Percentiles rank a stretch among this genome's conserved stretches.
phyloP scores from a whole-genome alignment of 495 filamentous ascomycete genomes.

The Podospora bellae-mahoneyi region DNA sequence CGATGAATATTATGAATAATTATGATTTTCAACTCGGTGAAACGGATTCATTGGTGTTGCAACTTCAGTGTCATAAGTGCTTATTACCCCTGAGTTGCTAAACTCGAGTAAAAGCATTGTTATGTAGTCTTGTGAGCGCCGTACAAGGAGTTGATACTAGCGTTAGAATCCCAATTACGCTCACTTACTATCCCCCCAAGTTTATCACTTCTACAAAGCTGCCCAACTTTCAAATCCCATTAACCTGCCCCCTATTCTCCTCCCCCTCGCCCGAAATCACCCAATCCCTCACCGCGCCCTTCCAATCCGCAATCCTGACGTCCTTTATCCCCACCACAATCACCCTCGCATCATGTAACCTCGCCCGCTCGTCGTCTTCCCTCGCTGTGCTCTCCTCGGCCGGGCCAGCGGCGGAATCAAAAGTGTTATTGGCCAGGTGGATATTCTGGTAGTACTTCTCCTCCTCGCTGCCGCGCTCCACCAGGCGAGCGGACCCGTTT shows the following conservation, averaged over 20 bases:
- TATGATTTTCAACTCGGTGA: no score
- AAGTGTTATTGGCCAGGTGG: conserved; percentile 92
- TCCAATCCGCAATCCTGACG: conserved; percentile 78
- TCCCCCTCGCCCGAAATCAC: conserved; percentile 48
- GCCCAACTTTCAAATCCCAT: conserved; percentile 13
- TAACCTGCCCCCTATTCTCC: conserved; percentile 32
- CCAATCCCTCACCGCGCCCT: conserved; percentile 73
- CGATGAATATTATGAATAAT: no score
- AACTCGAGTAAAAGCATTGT: no score
- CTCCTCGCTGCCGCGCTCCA: conserved; percentile 68
- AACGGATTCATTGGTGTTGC: no score
- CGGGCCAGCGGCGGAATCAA: conserved; percentile 44
- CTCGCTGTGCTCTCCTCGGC: conserved; percentile 22
- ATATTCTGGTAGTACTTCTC: conserved; percentile 74
- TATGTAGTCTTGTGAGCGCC: no score
- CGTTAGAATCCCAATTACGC: no score
- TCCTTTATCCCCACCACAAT: conserved; percentile 71
- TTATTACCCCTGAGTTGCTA: no score
- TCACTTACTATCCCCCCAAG: no score
- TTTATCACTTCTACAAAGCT: no score
- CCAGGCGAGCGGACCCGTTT: conserved; percentile 73
- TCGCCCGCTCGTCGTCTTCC: conserved; percentile 40
- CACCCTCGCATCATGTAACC: conserved; percentile 60
- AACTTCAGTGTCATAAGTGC: no score
- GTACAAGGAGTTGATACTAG: no score